Base-by-base conservation (phyloP, 106 monocot species). In the Dendrobium nobile region DNA sequence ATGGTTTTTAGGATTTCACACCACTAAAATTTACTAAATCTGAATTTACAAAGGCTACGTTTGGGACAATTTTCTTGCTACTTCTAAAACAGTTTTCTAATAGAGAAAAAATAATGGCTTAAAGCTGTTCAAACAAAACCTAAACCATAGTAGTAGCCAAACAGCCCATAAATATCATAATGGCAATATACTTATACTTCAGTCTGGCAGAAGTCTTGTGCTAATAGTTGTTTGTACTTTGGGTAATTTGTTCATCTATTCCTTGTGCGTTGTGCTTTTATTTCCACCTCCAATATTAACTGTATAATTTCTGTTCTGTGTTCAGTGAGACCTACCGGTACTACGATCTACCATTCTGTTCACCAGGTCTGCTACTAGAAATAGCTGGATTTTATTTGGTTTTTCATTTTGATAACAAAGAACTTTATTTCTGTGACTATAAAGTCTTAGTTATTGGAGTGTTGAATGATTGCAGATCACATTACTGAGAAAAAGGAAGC, bases 301-400 rank as follows among this genome's bases (percentile, higher is more conserved):
- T 16, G 3, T 51, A 3, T 51, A 45, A 9, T 51, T 51, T 51
- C 15, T 51, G 1, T 51, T 41, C 72, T 77, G 58, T 27, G 2
- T 82, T 88, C 86, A 93, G 93, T 51, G 94, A 94, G 82, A 94
- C 94, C 13, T 94, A 94, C 77, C 86, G 91, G 42, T 91, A 86
- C 86, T 93, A 88, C 77, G 91, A 94, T 80, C 89, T 94, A 55
- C 91, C 94, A 24, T 91, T 94, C 82, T 89, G 89, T 79, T 61
- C 75, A 81, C 89, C 89, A 88, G 89, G 91, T 91, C 1, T 82
- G 51, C 45, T 40, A 1, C 41, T 74, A 4, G 2, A 26, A 11
- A 0, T 28, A 13, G 28, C 15, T 70, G 28, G 4, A 13, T 70
- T 22, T 33, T 28, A 15, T 1, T 70, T 40, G 5, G 9, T 8